phyloP scores from a whole-genome alignment of 106 monocot genomes.

The Dactylorhiza incarnata region DNA sequence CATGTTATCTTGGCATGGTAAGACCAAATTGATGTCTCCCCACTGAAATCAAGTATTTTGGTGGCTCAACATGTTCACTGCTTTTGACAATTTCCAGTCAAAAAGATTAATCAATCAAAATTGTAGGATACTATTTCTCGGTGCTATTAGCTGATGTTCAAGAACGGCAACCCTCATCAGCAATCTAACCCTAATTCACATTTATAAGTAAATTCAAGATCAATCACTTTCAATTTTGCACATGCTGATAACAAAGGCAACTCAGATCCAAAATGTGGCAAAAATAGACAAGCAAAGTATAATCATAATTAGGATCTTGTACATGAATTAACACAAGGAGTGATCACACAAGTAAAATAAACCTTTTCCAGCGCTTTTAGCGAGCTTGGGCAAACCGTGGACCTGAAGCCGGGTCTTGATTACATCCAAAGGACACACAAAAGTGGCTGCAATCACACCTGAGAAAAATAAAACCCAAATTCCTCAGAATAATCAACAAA shows the following conservation, averaged over 20 bases:
- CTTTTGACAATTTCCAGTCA: not conserved
- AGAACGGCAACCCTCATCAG: not conserved
- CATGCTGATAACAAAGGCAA: not conserved
- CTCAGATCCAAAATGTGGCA: no score
- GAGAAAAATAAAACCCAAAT: constrained; percentile 7
- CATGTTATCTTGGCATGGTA: not conserved
- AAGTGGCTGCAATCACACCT: constrained; percentile 62
- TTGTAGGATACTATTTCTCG: not conserved
- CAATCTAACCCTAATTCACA: not conserved
- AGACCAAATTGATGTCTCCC: not conserved
- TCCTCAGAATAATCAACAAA: not conserved
- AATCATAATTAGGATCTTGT: not conserved
- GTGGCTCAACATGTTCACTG: not conserved
- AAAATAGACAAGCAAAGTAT: not conserved
- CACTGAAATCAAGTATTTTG: not conserved
- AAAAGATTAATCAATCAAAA: not conserved
- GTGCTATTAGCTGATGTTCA: not conserved
- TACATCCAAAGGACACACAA: constrained; percentile 69
- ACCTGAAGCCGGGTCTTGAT: constrained; percentile 74
- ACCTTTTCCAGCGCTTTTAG: constrained; percentile 31
- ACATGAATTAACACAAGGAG: not conserved
- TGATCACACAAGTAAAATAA: not conserved
- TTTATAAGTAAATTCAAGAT: not conserved
- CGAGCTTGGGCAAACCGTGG: constrained; percentile 36
- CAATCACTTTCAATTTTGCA: not conserved